Percentiles rank a stretch among this genome's conserved stretches.
Evolutionary conservation across 352 stramenopile genomes (phyloP).

Genomic region (Globisporangium rhizosaccharum): DNA sequence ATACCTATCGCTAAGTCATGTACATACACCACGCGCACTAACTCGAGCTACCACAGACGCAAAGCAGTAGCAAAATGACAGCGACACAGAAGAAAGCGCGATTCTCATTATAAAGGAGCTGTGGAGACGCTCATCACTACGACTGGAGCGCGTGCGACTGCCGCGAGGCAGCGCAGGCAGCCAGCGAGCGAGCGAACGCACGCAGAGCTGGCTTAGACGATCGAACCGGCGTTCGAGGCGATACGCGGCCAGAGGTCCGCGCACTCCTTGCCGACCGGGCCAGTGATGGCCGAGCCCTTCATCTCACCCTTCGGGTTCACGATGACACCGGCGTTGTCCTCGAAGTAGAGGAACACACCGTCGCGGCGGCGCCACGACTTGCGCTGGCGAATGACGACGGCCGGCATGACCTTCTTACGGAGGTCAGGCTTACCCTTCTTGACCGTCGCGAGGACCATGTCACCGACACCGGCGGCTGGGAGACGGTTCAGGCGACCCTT

Average conservation of each 20-base stretch:
- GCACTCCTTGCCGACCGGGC: conserved; percentile 99
- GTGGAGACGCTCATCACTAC: not conserved
- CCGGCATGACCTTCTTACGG: conserved; percentile 99
- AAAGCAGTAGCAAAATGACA: not conserved
- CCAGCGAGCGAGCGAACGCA: not conserved
- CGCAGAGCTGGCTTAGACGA: conserved; percentile 91
- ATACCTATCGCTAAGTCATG: not conserved
- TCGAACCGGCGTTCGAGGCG: conserved; percentile 98
- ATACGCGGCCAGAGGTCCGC: conserved; percentile 99
- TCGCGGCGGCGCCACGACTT: conserved; percentile 99
- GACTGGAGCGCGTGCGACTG: not conserved
- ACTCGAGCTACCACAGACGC: not conserved
- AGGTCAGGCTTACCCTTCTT: conserved; percentile 99
- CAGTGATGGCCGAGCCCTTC: conserved; percentile 99
- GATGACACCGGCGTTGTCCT: conserved; percentile 99
- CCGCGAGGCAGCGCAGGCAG: not conserved
- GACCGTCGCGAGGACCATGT: conserved; percentile 99
- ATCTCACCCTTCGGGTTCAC: conserved; percentile 99
- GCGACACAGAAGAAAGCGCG: conserved; percentile 21
- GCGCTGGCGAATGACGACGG: conserved; percentile 98
- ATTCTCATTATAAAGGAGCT: conserved; percentile 20
- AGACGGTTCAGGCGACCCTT: conserved; percentile 99
- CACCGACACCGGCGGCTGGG: conserved; percentile 96
- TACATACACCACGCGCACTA: not conserved
- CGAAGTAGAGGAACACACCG: conserved; percentile 99